Percentiles rank a stretch among this genome's conserved stretches.
Conservation (phyloP, 2,329 filamentous ascomycete species). For the Pseudohalonectria lignicola region DNA sequence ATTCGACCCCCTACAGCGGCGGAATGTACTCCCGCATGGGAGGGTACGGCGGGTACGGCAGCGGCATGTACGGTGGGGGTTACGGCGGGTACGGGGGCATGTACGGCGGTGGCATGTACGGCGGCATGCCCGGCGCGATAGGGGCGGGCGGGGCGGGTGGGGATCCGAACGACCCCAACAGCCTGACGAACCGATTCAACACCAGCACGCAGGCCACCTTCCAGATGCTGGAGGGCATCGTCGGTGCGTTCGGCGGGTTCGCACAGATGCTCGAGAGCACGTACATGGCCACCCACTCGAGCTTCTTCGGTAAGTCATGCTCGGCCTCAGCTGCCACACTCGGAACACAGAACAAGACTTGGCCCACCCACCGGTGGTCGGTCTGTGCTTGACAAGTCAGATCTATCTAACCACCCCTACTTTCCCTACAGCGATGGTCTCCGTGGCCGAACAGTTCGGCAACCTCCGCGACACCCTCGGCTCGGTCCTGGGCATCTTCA, state of each 20-base stretch:
- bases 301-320: slow-evolving; percentile 74
- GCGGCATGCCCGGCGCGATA: slow-evolving; percentile 24
- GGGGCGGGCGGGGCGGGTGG: slow-evolving; percentile 21
- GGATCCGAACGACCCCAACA: slow-evolving; percentile 81
- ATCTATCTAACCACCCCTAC: slow-evolving; percentile 4
- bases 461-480: slow-evolving; percentile 89
- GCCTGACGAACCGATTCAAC: slow-evolving; percentile 87
- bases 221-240: slow-evolving; percentile 95
- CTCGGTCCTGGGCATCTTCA: slow-evolving; percentile 90
- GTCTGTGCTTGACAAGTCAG: neutral
- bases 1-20: slow-evolving; percentile 30
- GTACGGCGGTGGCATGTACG: slow-evolving; percentile 27
- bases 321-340: slow-evolving; percentile 2
- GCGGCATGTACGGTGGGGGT: slow-evolving; percentile 29
- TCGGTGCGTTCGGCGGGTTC: slow-evolving; percentile 93
- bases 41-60: slow-evolving; percentile 41
- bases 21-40: slow-evolving; percentile 35
- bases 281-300: slow-evolving; percentile 98
- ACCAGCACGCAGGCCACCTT: slow-evolving; percentile 95
- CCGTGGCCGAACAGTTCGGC: slow-evolving; percentile 93
- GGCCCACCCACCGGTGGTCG: too few relatives aligned
- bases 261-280: slow-evolving; percentile 99
- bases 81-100: slow-evolving; percentile 32
- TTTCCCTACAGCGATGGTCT: slow-evolving; percentile 71
- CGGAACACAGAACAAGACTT: too few relatives aligned